Evolutionary conservation across 1,284 basidiomycete species (phyloP), one percentile per base, ranked within the genome.

Genomic region (Testicularia cyperi): DNA sequence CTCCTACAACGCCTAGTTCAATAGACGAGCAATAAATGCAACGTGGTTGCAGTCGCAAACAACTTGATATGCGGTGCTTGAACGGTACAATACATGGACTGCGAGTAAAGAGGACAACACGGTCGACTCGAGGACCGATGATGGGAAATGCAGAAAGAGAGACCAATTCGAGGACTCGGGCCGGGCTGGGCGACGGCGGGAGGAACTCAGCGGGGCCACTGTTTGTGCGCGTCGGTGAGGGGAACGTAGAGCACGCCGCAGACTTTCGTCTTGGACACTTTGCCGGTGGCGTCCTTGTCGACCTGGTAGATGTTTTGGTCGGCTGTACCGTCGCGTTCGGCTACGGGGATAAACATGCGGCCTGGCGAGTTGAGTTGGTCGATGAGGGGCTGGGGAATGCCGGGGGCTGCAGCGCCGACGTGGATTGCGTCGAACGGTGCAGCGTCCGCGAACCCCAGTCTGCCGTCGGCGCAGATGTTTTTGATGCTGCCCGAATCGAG

Each of bases 331-430:
- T 38, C 40, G 6, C 41, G 27, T 22, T 81, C 82, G 5, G 90
- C 91, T 6, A 97, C 86, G 1, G 92, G 92, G 40, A 96, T 88
- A 78, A 96, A 94, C 86, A 96, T 90, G 38, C 90, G 80, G 2
- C 94, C 94, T 0, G 90, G 90, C 2, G 78, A 77, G 12, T 86
- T 87, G 4, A 97, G 85, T 57, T 80, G 81, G 13, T 89, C 83
- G 20, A 97, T 75, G 0, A 97, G 82, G 0, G 82, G 75, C 25
- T 83, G 75, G 0, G 92, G 91, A 4, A 70, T 52, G 1, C 36
- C 27, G 9, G 42, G 41, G 0, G 88, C 86, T 0, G 92, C 86
- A 0, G 94, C 94, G 5, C 94, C 94, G 16, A 97, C 94, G 68
- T 98, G 94, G 35, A 97, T 97, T 0, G 85, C 87, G 61, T 89